Evolutionary conservation across 2,329 filamentous ascomycete genomes (phyloP).

Genomic region (Colletotrichum sp.): DNA sequence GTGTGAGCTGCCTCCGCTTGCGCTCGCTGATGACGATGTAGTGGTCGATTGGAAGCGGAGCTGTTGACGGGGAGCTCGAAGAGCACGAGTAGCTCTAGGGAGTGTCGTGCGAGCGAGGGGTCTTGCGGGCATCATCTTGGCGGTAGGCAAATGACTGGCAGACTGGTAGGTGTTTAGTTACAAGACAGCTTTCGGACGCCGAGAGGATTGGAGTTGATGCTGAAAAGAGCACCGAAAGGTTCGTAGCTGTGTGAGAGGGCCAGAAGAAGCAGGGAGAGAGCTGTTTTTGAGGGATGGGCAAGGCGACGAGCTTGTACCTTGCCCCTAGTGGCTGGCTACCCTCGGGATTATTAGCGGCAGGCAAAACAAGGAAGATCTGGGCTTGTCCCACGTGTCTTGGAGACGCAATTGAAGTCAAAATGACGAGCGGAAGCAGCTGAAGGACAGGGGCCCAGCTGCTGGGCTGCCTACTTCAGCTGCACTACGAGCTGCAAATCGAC

Average conservation of each 20-base stretch:
- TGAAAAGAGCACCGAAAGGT: neutral
- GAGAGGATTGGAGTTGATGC: neutral
- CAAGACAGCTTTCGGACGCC: neutral
- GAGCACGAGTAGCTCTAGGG: constrained; percentile 30
- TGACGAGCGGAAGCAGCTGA: constrained; percentile 1
- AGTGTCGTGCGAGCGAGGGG: constrained; percentile 31
- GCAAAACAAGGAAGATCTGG: neutral
- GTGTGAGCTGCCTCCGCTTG: constrained; percentile 32
- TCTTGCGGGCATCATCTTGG: constrained; percentile 34
- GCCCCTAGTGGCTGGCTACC: neutral
- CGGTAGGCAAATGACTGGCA: neutral
- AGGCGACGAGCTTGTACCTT: neutral
- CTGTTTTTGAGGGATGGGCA: neutral
- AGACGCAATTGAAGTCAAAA: neutral
- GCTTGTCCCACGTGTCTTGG: neutral
- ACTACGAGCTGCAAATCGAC: neutral
- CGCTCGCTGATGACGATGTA: constrained; percentile 25
- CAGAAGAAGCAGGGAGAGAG: neutral
- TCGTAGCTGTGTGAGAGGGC: neutral
- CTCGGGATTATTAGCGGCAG: neutral
- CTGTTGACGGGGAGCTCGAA: constrained; percentile 31
- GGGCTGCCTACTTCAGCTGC: neutral
- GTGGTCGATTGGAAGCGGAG: constrained; percentile 48
- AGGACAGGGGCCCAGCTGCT: neutral
- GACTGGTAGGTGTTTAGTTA: neutral